phyloP scores from a whole-genome alignment of 2,329 filamentous ascomycete species.

The Madurella fahalii region DNA sequence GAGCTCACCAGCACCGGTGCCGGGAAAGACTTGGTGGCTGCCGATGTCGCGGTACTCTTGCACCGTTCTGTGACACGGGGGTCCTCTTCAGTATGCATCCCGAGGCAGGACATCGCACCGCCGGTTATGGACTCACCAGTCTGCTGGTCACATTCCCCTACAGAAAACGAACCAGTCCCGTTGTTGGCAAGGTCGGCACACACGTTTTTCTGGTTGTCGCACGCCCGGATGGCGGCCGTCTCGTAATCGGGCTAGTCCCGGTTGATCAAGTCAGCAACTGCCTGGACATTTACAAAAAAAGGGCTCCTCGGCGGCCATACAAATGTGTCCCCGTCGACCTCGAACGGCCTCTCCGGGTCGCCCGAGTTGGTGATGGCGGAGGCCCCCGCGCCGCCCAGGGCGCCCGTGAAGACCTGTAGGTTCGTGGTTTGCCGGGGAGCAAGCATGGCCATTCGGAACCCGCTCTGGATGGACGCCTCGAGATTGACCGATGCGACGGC shows the following conservation, averaged over 20 bases:
- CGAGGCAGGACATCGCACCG: not conserved
- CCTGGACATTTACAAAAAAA: not conserved
- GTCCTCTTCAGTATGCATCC: not conserved
- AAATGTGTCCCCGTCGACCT: slow-evolving; percentile 43
- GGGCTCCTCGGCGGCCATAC: slow-evolving; percentile 31
- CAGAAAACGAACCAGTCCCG: slow-evolving; percentile 32
- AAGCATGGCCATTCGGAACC: slow-evolving; percentile 36
- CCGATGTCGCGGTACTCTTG: slow-evolving; percentile 33
- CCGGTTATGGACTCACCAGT: slow-evolving; percentile 34
- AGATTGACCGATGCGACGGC: slow-evolving; percentile 22
- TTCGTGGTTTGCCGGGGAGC: slow-evolving; percentile 33
- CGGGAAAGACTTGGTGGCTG: slow-evolving; percentile 28
- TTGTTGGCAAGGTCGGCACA: slow-evolving; percentile 43
- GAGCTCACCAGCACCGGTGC: slow-evolving; percentile 34
- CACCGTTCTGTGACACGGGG: slow-evolving; percentile 34
- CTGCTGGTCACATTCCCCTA: slow-evolving; percentile 45
- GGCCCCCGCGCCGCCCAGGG: slow-evolving; percentile 37
- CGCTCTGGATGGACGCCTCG: slow-evolving; percentile 32
- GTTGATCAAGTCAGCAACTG: not conserved
- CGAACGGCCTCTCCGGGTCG: slow-evolving; percentile 39
- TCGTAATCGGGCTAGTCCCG: slow-evolving; percentile 38
- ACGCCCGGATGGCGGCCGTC: slow-evolving; percentile 41
- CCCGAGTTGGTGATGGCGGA: slow-evolving; percentile 38
- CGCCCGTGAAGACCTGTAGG: slow-evolving; percentile 41
- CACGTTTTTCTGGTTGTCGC: slow-evolving; percentile 47